Evolutionary conservation across 345 rosid species (phyloP).

Genomic region (Clarkia xantiana): DNA sequence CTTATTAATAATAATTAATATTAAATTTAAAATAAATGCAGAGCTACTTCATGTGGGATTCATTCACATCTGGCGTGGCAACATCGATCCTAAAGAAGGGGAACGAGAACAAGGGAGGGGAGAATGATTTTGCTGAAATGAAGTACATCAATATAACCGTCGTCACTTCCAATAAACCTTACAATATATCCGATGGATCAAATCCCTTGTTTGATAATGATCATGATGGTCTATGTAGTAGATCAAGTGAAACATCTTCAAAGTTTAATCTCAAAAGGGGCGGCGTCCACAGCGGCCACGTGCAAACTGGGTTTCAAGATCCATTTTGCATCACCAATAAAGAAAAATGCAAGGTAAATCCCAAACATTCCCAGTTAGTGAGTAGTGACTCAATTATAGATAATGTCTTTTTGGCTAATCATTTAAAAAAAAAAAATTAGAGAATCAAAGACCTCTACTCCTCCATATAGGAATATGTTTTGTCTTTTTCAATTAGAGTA

Average conservation of each 20-base stretch:
- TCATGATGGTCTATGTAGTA: too few relatives aligned
- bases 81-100: constrained; percentile 51
- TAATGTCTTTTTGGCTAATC: too few relatives aligned
- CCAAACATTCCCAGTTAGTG: too few relatives aligned
- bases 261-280: constrained; percentile 41
- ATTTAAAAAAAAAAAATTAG: too few relatives aligned
- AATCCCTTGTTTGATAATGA: constrained; percentile 71
- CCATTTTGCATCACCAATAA: constrained; percentile 49
- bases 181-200: constrained; percentile 54
- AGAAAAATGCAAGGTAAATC: constrained; percentile 69
- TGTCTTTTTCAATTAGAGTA: too few relatives aligned
- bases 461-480: too few relatives aligned
- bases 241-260: too few relatives aligned
- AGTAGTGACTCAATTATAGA: too few relatives aligned
- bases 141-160: constrained; percentile 78
- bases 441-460: too few relatives aligned
- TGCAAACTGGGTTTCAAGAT: constrained; percentile 56
- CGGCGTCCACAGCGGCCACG: constrained; percentile 86
- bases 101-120: constrained; percentile 15
- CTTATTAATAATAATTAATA: too few relatives aligned
- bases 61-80: constrained; percentile 73
- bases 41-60: constrained; percentile 96
- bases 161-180: constrained; percentile 73
- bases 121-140: constrained; percentile 77
- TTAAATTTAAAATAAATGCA: constrained; percentile 12